Base-by-base conservation (phyloP, 495 filamentous ascomycete genomes). In the Penicillium arizonense region DNA sequence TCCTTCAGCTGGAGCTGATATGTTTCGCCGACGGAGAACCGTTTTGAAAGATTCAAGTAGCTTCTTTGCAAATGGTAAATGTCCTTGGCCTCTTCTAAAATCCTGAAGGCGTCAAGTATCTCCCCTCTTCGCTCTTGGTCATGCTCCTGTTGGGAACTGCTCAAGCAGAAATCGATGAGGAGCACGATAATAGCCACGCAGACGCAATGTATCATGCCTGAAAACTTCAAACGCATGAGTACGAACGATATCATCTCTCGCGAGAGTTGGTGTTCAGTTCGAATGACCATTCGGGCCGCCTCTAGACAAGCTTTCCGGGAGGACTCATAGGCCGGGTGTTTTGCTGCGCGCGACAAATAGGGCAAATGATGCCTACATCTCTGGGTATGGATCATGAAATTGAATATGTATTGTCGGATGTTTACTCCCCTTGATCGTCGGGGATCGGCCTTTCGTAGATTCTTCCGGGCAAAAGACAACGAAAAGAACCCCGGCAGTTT, bases 301-400 rank as follows among this genome's bases (percentile, higher is more conserved):
- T 69, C 57, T 16, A 76, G 50, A 41, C 72, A 74, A 0, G 65
- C 64, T 28, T 69, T 57, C 26, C 63, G 59, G 3, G 71, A 77
- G 23, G 59, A 66, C 7, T 50, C 49, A 23, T 71, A 71, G 4
- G 58, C 39, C 0, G 59, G 40, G 24, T 73, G 64, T 8, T 47
- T 54, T 23, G 44, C 58, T 1, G 53, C 59, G 24, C 48, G 62
- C 11, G 65, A 61, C 21, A 74, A 48, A 37, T 68, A 74, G 4
- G 70, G 68, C 21, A 75, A 53, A 47, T 77, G 73, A 8, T 76
- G 45, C 46, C 67, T 75, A 52, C 74, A 77, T 33, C 69, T 67
- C 35, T 69, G 67, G 0, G 67, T 53, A 43, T 76, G 48, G 9
- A 69, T 21, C 1, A 77, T 33, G 2, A 62, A 71, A 41, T 68